Percentiles rank a stretch among this genome's conserved stretches.
Evolutionary conservation across 345 rosid genomes (phyloP).

Genomic region (Eucalyptus urophylla): DNA sequence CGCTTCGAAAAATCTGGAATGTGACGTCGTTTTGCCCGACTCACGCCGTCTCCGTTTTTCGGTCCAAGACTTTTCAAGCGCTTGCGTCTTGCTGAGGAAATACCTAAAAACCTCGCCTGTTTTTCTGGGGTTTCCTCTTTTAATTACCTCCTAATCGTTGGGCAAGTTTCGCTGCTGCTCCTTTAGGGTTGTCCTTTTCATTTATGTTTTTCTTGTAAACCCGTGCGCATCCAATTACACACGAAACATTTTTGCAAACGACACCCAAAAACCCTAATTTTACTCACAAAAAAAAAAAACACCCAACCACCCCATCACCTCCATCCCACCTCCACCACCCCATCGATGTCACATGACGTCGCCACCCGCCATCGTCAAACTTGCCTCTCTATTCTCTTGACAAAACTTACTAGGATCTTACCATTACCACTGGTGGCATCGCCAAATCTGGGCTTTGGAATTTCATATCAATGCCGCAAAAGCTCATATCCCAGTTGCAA

Average conservation of each 20-base stretch:
- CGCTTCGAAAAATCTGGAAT: not conserved
- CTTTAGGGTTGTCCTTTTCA: not conserved
- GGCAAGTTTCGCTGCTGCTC: not conserved
- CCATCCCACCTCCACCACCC: not conserved
- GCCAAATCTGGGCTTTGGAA: not conserved
- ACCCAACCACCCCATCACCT: not conserved
- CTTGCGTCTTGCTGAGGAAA: not conserved
- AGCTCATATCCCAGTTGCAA: not conserved
- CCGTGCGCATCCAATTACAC: not conserved
- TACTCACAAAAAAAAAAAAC: not conserved
- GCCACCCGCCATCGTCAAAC: not conserved
- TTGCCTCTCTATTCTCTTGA: not conserved
- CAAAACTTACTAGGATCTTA: not conserved
- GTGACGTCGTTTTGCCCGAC: not conserved
- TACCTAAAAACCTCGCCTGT: not conserved
- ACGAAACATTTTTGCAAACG: not conserved
- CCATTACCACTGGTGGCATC: not conserved
- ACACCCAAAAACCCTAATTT: not conserved
- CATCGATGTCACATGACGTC: not conserved
- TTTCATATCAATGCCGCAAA: not conserved
- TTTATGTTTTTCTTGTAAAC: not conserved
- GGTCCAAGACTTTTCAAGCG: not conserved
- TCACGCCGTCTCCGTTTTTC: not conserved
- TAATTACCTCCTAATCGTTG: not conserved
- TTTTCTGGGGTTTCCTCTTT: not conserved